Percentiles rank a stretch among this genome's conserved stretches.
These are phyloP conservation scores for Effrenium voratum DNA, from an alignment of 73 alveolate genomes.

Conservation along the genomic window DNA sequence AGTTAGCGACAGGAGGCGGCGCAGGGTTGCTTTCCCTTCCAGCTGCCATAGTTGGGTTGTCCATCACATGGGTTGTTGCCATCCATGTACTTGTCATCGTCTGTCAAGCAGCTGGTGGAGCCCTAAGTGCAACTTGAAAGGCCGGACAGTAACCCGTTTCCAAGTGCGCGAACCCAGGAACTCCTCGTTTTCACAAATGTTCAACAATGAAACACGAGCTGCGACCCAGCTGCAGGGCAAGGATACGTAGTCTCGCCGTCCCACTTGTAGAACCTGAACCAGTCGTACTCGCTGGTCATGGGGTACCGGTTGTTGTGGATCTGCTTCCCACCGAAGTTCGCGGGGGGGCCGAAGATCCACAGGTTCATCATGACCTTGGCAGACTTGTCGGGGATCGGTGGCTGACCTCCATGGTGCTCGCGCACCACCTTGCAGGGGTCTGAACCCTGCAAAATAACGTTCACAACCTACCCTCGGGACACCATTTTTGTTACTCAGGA, in stretches of 20 bases:
- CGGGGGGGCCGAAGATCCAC: constrained; percentile 84
- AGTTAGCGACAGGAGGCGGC: constrained; percentile 37
- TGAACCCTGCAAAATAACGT: too few species aligned
- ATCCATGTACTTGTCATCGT: constrained; percentile 34
- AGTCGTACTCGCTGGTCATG: constrained; percentile 73
- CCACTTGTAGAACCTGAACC: constrained; percentile 85
- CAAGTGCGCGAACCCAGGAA: too few species aligned
- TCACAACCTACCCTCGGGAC: too few species aligned
- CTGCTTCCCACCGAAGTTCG: constrained; percentile 36
- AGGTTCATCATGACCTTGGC: constrained; percentile 78
- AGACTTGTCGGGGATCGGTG: constrained; percentile 73
- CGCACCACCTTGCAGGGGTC: too few species aligned
- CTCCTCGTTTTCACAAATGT: too few species aligned
- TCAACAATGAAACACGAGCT: too few species aligned
- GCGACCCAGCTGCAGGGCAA: constrained; percentile 21
- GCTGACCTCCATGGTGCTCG: constrained; percentile 49
- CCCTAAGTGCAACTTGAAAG: too few species aligned
- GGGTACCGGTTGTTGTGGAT: constrained; percentile 69
- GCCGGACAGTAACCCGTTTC: too few species aligned
- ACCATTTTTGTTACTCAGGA: too few species aligned
- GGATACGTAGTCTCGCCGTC: constrained; percentile 59
- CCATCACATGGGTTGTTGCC: constrained; percentile 78
- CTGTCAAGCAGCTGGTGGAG: not conserved
- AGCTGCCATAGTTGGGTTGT: constrained; percentile 40
- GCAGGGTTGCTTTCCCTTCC: constrained; percentile 40